Evolutionary conservation across 805 yeast species (phyloP), one percentile per base, ranked within the genome.

Genomic region (Nakazawaea populi): DNA sequence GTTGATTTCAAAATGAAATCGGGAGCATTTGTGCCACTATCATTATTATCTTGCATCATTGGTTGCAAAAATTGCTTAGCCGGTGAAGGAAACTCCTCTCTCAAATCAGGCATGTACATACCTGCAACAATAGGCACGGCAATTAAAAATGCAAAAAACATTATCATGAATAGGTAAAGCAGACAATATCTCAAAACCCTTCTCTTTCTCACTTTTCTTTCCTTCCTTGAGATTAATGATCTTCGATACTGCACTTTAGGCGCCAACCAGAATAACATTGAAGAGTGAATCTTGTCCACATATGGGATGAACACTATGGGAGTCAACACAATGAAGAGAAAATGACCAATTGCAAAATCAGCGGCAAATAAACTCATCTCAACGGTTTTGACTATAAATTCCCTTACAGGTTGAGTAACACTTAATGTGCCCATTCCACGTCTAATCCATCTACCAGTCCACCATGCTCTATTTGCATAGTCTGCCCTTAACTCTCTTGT

Each of bases 1-100:
- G 71, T 70, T 0, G 70, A 68, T 5, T 72, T 66, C 12, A 69
- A 55, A 12, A 81, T 69, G 9, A 68, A 64, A 1, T 64, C 48
- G 0, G 87, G 85, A 0, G 85, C 86, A 44, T 63, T 64, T 0
- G 59, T 69, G 0, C 89, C 89, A 0, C 89, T 84, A 59, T 85
- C 89, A 58, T 85, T 83, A 55, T 83, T 81, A 43, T 76, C 70
- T 58, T 83, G 87, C 39, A 66, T 60, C 38, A 68, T 74, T 1
- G 90, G 89, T 60, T 85, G 90, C 6, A 83, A 60, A 39, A 82
- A 57, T 3, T 78, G 78, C 46, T 46, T 55, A 11, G 54, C 56
- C 4, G 55, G 42, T 12, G 49, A 52, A 2, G 71, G 18, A 37
- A 48, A 27, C 30, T 47, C 52, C 14, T 52, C 48, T 53, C 54